These are phyloP conservation scores for Lecanicillium sp. DNA, from an alignment of 2,329 filamentous ascomycete species.

Conservation along the genomic window DNA sequence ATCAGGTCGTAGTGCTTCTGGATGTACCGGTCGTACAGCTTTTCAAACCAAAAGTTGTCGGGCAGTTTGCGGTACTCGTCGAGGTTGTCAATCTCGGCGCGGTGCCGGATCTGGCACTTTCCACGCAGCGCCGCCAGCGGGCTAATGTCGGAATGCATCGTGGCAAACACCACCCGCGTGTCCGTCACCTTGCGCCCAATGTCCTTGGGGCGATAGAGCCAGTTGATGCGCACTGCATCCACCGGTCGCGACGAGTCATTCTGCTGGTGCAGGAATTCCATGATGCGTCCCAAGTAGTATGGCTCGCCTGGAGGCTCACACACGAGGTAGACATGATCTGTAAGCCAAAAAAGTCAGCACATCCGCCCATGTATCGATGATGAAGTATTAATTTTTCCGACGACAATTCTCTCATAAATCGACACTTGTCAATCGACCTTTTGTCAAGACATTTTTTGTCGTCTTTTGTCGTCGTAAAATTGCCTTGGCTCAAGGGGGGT, in stretches of 20 bases:
- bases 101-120: constrained; percentile 86
- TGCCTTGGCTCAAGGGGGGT: constrained; percentile 14
- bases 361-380: not conserved
- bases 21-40: constrained; percentile 96
- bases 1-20: constrained; percentile 97
- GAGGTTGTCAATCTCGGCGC: constrained; percentile 75
- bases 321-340: constrained; percentile 84
- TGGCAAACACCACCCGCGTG: constrained; percentile 85
- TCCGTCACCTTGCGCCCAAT: constrained; percentile 89
- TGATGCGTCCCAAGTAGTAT: constrained; percentile 95
- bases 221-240: constrained; percentile 88
- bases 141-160: constrained; percentile 97
- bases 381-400: too few relatives aligned
- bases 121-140: constrained; percentile 88
- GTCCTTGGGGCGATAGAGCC: constrained; percentile 96
- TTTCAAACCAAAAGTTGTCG: constrained; percentile 94
- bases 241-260: constrained; percentile 68
- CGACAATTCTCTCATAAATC: too few relatives aligned
- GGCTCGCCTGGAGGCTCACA: constrained; percentile 97
- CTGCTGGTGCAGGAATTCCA: constrained; percentile 88
- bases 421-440: too few relatives aligned
- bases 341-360: too few relatives aligned
- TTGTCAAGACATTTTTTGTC: not conserved
- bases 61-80: constrained; percentile 78
- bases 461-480: constrained; percentile 14